Base-by-base conservation (phyloP, 2,329 filamentous ascomycete species). In the Myriangium duriaei region DNA sequence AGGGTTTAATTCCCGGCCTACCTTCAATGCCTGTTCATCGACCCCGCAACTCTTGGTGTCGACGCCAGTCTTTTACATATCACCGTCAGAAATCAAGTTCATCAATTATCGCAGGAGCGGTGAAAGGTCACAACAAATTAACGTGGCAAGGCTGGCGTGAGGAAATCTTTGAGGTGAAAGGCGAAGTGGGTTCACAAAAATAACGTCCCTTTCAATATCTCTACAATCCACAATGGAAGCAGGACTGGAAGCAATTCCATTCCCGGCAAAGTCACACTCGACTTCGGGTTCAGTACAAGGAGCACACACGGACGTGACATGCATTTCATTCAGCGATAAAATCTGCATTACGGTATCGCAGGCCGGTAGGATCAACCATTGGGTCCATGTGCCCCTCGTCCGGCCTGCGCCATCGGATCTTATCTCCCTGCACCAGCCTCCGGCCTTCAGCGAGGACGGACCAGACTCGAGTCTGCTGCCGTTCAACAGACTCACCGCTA, bases 321-420 rank as follows among this genome's bases (percentile, higher is more conserved):
- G 71, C 9, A 67, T 86, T 38, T 74, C 69, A 50, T 96, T 96
- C 60, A 71, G 78, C 6, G 91, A 96, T 69, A 93, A 85, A 60
- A 85, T 98, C 50, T 63, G 98, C 50, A 66, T 98, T 45, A 95
- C 86, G 1, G 71, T 96, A 42, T 83, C 82, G 0, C 91, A 96
- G 62, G 74, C 79, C 44, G 88, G 87, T 5, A 74, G 79, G 42
- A 63, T 96, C 32, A 81, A 83, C 13, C 91, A 96, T 68, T 98
- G 91, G 91, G 86, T 95, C 13, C 81, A 91, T 64, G 81, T 92
- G 0, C 81, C 83, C 0, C 70, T 92, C 14, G 71, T 74, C n/a
- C 69, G 73, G 4, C 37, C 33, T 17, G 71, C 78, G 0, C 75
- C 79, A 3, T 66, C 76, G n/a, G 69, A 73, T 18, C 30, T 39